These are phyloP conservation scores for Pseudogymnoascus sp. DNA, from an alignment of 2,329 filamentous ascomycete genomes.

Conservation along the genomic window DNA sequence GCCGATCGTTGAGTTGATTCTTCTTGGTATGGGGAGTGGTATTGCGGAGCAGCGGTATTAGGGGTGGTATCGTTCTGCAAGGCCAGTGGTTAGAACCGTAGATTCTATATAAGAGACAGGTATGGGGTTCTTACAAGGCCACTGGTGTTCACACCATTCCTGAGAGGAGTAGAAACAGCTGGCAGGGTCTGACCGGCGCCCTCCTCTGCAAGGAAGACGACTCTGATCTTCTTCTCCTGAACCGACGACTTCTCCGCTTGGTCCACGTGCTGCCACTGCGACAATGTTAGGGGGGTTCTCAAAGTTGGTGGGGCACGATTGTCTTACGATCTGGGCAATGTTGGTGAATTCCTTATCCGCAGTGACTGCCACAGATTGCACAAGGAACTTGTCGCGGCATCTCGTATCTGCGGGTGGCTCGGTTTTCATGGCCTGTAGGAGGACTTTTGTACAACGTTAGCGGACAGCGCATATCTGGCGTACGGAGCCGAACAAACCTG, in stretches of 20 bases:
- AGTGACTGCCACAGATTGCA: slow-evolving; percentile 81
- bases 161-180: slow-evolving; percentile 22
- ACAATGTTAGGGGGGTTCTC: slow-evolving; percentile 13
- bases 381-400: slow-evolving; percentile 96
- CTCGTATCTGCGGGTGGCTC: slow-evolving; percentile 79
- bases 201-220: slow-evolving; percentile 68
- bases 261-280: slow-evolving; percentile 63
- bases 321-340: slow-evolving; percentile 69
- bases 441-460: slow-evolving; percentile 53
- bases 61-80: slow-evolving; percentile 21
- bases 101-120: neutral
- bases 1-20: slow-evolving; percentile 13
- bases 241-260: slow-evolving; percentile 68
- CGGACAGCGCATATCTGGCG: slow-evolving; percentile 21
- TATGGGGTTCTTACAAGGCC: slow-evolving; percentile 13
- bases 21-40: slow-evolving; percentile 48
- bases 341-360: slow-evolving; percentile 77
- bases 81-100: neutral
- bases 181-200: slow-evolving; percentile 26
- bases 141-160: slow-evolving; percentile 23
- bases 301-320: neutral
- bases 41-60: slow-evolving; percentile 40
- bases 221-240: slow-evolving; percentile 92
- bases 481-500: slow-evolving; percentile 52
- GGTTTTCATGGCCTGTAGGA: slow-evolving; percentile 96